Evolutionary conservation across 1,139 yeast genomes (phyloP).

Genomic region (Pichia sp.): DNA sequence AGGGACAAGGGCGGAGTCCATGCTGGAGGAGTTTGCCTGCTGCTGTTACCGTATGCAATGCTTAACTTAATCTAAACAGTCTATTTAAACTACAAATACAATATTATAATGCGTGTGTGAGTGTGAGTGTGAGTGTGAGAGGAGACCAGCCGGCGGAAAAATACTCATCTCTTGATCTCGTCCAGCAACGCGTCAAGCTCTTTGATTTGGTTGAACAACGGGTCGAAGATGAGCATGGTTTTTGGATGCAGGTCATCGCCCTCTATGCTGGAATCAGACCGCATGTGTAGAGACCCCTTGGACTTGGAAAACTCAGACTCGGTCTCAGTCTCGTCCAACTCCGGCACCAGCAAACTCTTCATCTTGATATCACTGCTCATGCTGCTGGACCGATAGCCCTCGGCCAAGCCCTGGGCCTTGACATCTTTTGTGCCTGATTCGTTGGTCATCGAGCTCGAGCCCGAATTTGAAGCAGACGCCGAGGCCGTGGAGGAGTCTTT

Average conservation of each 20-base stretch:
- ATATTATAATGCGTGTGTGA: not conserved
- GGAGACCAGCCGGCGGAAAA: not conserved
- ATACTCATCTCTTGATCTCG: constrained; percentile 14
- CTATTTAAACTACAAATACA: constrained; percentile 3
- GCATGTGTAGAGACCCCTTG: constrained; percentile 3
- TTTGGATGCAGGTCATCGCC: constrained; percentile 35
- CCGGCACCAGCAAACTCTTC: constrained; percentile 5
- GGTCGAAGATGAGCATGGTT: constrained; percentile 45
- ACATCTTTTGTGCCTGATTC: not conserved
- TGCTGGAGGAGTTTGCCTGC: too few species aligned
- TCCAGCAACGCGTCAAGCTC: constrained; percentile 36
- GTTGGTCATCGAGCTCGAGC: not conserved
- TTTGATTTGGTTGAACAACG: constrained; percentile 46
- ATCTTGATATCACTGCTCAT: constrained; percentile 8
- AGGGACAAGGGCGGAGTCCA: too few species aligned
- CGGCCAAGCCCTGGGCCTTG: not conserved
- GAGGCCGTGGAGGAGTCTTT: not conserved
- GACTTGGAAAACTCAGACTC: constrained; percentile 7
- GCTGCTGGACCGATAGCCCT: constrained; percentile 8
- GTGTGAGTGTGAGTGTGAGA: not conserved
- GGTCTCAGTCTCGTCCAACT: not conserved
- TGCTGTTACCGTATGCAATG: not conserved
- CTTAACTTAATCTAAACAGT: not conserved
- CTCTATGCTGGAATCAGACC: constrained; percentile 1
- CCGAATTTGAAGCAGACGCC: not conserved